Evolutionary conservation across 345 rosid genomes (phyloP), one percentile per base, ranked within the genome.

Genomic region (Corchorus olitorius): DNA sequence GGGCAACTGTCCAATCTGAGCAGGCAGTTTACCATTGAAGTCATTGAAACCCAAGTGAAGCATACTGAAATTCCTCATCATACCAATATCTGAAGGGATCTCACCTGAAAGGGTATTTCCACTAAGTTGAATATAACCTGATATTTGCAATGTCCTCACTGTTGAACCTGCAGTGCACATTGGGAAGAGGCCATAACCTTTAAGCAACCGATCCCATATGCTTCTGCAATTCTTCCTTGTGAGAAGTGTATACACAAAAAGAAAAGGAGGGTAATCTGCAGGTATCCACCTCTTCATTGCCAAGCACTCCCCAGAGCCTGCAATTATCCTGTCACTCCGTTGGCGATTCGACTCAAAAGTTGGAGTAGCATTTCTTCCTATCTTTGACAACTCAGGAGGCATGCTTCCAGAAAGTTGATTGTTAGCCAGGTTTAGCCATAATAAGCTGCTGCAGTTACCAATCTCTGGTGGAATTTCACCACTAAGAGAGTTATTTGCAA

Each of bases 271-370:
- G 72, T 91, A 93, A 77, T 93, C 93, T 27, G 94, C 98, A 35
- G 98, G 98, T 78, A 95, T 93, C 99, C 99, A 95, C 81, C 99
- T 90, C 84, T 0, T 87, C 97, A 95, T 93, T 6, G 88, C 74
- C 73, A 82, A 82, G 80, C 99, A 93, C 84, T 92, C 99, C 1
- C 97, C 88, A 0, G 96, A 88, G 46, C 96, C 91, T 33, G 91
- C 86, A 35, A 79, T 78, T 35, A 85, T 62, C 13, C 81, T 17
- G 27, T 80, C 87, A 2, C 12, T 59, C 35, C 71, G 70, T 67
- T 2, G 76, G 74, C 74, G 83, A 69, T 95, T 95, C 6, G 76
- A 81, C 75, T 82, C 79, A 34, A 95, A 93, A 10, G 97, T 88
- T 12, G 85, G 74, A 5, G 17, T 72, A 19, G 96, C 88, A 75